Conservation (phyloP, 176 grass and related monocot genomes). For the Cenchrus fungigraminus region DNA sequence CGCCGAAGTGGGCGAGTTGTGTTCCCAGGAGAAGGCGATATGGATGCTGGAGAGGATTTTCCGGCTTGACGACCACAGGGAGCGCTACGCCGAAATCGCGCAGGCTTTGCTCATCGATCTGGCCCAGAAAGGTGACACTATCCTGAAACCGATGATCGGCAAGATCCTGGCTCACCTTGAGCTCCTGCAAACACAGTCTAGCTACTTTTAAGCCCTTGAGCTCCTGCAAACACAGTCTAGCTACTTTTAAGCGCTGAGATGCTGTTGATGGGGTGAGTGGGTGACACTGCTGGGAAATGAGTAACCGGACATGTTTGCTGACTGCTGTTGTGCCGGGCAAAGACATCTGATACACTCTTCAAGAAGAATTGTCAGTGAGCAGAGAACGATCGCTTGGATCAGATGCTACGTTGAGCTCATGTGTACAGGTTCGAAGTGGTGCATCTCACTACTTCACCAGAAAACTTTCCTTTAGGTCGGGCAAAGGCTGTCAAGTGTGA, state of each 20-base stretch:
- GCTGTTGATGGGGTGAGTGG: neutral
- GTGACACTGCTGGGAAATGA: neutral
- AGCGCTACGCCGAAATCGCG: slow-evolving; percentile 51
- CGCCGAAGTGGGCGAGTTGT: slow-evolving; percentile 51
- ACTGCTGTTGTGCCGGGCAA: neutral
- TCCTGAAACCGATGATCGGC: slow-evolving; percentile 75
- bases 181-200: slow-evolving; percentile 79
- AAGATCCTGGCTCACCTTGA: slow-evolving; percentile 90
- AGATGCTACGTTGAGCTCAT: neutral
- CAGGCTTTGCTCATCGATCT: slow-evolving; percentile 83
- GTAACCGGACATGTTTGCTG: neutral
- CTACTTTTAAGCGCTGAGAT: slow-evolving; percentile 59
- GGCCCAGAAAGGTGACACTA: slow-evolving; percentile 65
- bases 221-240: slow-evolving; percentile 82
- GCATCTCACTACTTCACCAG: neutral
- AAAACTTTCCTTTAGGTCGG: neutral
- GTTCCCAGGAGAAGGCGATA: slow-evolving; percentile 74
- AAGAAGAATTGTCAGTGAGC: neutral
- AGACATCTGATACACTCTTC: neutral
- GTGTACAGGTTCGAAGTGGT: neutral
- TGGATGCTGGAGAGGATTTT: slow-evolving; percentile 92
- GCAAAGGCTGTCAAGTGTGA: neutral
- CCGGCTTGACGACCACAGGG: slow-evolving; percentile 58
- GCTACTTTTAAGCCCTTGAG: slow-evolving; percentile 80
- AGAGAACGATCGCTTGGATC: neutral